Evolutionary conservation across 2,329 filamentous ascomycete species (phyloP), one percentile per base, ranked within the genome.

Genomic region (Beauveria caledonica): DNA sequence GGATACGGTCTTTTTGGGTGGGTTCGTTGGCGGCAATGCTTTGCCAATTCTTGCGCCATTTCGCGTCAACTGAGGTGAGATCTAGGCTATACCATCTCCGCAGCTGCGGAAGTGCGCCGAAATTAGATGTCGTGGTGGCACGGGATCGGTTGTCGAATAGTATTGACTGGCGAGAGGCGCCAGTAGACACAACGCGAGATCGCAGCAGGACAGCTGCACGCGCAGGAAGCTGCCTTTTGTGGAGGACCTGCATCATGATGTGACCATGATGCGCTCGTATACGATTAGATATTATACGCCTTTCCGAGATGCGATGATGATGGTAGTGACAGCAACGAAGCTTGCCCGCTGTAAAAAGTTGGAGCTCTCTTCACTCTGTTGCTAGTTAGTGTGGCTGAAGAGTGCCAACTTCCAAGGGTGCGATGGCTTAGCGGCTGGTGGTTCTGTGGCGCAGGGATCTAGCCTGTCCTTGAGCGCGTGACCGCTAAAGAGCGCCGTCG

Each of bases 61-160:
- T 57, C 6, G 59, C 60, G 59, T 75, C 72, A 21, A 84, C 68
- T 5, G 75, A 71, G 10, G 71, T 72, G 21, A 84, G 72, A 63
- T 84, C 73, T 54, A 84, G 68, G 19, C 77, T 73, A 53, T 77
- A 78, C 61, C 66, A 69, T 64, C 74, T 68, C 63, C 36, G 49
- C 9, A 53, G 27, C 11, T 54, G 58, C 19, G 49, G 49, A 7
- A 46, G 27, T 17, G 42, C 27, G 50, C 49, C 5, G 7, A 1
- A 13, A 13, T 27, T 21, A 11, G 27, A n/a, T 3, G 15, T 48
- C 33, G 10, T 42, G 11, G 42, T 27, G 21, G 5, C 21, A 5
- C 4, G 27, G 40, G 19, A 46, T 11, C 44, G 33, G 45, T 6
- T 13, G 25, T 23, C 33, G 23, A 25, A 21, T 10, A 8, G 40